phyloP scores from a whole-genome alignment of 2,329 filamentous ascomycete species.

The Lachnellula hyalina region DNA sequence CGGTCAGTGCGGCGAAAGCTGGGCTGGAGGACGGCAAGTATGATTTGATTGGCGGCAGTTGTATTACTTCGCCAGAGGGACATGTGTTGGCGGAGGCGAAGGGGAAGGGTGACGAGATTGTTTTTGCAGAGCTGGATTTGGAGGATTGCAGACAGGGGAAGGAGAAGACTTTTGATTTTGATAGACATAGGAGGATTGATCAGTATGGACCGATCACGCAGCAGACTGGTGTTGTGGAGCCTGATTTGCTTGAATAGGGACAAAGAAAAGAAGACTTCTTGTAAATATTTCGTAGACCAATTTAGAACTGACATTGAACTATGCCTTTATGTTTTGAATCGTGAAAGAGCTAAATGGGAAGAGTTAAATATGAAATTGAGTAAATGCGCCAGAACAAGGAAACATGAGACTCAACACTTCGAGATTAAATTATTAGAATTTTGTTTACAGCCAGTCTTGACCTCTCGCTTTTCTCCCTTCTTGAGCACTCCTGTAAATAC shows the following conservation, averaged over 20 bases:
- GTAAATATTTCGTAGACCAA: not conserved
- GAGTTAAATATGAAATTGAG: too few species aligned
- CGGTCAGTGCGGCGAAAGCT: conserved; percentile 43
- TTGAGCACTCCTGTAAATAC: conserved; percentile 37
- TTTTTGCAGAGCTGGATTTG: conserved; percentile 47
- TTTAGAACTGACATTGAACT: not conserved
- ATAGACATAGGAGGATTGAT: conserved; percentile 39
- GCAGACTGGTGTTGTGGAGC: conserved; percentile 38
- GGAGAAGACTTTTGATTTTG: conserved; percentile 42
- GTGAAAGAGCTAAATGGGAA: too few species aligned
- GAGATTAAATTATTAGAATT: not conserved
- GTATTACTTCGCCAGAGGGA: conserved; percentile 44
- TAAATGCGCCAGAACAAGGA: not conserved
- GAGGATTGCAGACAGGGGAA: conserved; percentile 42
- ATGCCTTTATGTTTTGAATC: too few species aligned
- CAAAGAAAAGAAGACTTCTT: not conserved
- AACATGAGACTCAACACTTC: not conserved
- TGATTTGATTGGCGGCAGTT: conserved; percentile 43
- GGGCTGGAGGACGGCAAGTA: conserved; percentile 47
- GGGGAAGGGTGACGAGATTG: conserved; percentile 44
- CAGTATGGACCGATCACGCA: conserved; percentile 37
- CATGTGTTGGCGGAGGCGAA: conserved; percentile 45
- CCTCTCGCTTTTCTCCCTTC: conserved; percentile 36
- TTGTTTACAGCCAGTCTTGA: conserved; percentile 36
- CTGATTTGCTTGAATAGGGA: conserved; percentile 25